Evolutionary conservation across 1,284 basidiomycete species (phyloP).

Genomic region (Irpex lacteus): DNA sequence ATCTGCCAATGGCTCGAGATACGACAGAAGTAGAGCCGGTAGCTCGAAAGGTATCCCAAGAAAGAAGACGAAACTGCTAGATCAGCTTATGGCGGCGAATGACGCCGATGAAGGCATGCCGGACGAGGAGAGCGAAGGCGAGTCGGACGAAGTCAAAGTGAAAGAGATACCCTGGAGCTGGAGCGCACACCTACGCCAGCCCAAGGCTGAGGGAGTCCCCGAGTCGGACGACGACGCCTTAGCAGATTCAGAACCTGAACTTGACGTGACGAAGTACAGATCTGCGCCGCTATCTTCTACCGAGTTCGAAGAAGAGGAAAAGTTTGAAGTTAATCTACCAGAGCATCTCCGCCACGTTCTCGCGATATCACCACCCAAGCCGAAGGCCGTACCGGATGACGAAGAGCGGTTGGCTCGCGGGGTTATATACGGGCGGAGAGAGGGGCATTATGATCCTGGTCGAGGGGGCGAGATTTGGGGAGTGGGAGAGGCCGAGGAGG

Average conservation of each 20-base stretch:
- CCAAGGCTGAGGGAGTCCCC: not conserved
- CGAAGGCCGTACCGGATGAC: constrained; percentile 33
- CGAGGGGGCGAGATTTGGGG: constrained; percentile 76
- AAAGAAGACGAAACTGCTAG: constrained; percentile 39
- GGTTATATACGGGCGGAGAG: constrained; percentile 56
- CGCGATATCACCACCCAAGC: constrained; percentile 45
- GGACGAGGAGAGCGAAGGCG: constrained; percentile 33
- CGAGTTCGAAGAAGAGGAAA: constrained; percentile 23
- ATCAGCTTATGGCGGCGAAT: constrained; percentile 25
- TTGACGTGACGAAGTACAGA: constrained; percentile 19
- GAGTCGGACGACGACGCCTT: not conserved
- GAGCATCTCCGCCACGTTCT: constrained; percentile 62
- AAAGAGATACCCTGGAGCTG: constrained; percentile 30
- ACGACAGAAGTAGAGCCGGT: constrained; percentile 40
- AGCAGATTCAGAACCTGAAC: constrained; percentile 27
- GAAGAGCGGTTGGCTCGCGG: constrained; percentile 56
- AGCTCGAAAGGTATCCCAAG: constrained; percentile 24
- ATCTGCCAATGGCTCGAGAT: constrained; percentile 26
- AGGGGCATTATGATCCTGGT: constrained; percentile 53
- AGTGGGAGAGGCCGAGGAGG: constrained; percentile 54
- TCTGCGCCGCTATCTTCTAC: constrained; percentile 4
- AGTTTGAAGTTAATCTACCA: constrained; percentile 58
- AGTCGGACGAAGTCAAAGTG: constrained; percentile 27
- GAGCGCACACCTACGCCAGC: constrained; percentile 3
- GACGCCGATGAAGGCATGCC: constrained; percentile 30